phyloP scores from a whole-genome alignment of 345 rosid species.

The Salix purpurea region DNA sequence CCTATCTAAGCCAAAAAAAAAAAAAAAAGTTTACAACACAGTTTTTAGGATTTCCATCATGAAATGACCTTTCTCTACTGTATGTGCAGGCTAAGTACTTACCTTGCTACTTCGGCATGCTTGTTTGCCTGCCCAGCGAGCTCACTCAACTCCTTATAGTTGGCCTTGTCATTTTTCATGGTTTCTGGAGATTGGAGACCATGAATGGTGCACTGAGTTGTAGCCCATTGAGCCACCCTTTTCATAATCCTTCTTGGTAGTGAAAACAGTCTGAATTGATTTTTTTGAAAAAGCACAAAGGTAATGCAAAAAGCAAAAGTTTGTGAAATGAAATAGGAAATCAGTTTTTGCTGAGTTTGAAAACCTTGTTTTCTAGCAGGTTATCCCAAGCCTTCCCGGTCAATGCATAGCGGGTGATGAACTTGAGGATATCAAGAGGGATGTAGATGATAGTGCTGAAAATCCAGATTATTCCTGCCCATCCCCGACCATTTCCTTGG shows the following conservation, averaged over 20 bases:
- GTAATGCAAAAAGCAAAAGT: not conserved
- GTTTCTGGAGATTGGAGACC: constrained; percentile 72
- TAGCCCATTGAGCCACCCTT: constrained; percentile 94
- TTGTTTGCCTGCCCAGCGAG: constrained; percentile 90
- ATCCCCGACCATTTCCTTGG: constrained; percentile 72
- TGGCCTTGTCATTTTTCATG: constrained; percentile 51
- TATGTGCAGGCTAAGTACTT: not conserved
- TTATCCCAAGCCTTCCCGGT: constrained; percentile 67
- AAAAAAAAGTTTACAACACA: not conserved
- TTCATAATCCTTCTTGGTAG: constrained; percentile 82
- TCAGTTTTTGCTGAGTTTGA: not conserved
- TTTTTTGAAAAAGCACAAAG: not conserved
- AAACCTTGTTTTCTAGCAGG: constrained; percentile 47
- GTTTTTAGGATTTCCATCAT: not conserved
- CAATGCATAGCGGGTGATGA: constrained; percentile 54
- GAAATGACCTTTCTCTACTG: not conserved
- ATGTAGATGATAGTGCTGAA: constrained; percentile 55
- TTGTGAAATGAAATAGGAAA: not conserved
- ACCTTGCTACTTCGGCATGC: constrained; percentile 88
- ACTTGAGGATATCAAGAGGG: constrained; percentile 75
- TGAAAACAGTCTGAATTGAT: constrained; percentile 64
- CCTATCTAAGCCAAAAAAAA: not conserved
- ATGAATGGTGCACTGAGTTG: constrained; percentile 71
- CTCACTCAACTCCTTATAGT: constrained; percentile 67
- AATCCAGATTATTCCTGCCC: constrained; percentile 74